phyloP scores from a whole-genome alignment of 768 basidiomycete species.

The Coprinopsis marcescibilis region DNA sequence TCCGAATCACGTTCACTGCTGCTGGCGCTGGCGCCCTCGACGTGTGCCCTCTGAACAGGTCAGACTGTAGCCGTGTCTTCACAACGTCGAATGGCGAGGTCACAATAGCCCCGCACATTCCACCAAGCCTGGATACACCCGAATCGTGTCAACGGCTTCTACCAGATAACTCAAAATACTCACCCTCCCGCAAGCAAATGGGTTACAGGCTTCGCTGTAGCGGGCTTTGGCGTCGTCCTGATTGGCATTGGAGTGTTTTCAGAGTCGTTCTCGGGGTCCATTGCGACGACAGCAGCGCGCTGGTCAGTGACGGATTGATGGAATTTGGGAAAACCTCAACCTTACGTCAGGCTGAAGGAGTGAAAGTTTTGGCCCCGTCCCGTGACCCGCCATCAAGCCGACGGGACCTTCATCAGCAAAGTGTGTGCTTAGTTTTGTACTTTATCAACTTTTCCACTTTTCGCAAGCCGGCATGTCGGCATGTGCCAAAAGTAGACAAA shows the following conservation, averaged over 20 bases:
- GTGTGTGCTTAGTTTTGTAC: no score
- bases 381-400: no score
- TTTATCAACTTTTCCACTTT: no score
- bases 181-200: constrained; percentile 88
- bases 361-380: no score
- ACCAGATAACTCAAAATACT: constrained; percentile 22
- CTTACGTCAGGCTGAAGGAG: no score
- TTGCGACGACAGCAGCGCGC: no score
- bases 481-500: no score
- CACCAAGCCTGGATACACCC: constrained; percentile 65
- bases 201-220: constrained; percentile 65
- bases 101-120: constrained; percentile 95
- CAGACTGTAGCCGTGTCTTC: constrained; percentile 93
- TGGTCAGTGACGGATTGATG: no score
- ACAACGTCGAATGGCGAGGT: constrained; percentile 98
- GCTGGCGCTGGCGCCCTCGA: constrained; percentile 27
- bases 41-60: constrained; percentile 50
- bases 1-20: constrained; percentile 29
- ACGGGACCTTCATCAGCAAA: no score
- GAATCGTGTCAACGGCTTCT: constrained; percentile 5
- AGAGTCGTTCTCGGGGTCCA: constrained; percentile 7
- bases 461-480: no score
- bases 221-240: constrained; percentile 10
- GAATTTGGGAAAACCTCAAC: no score
- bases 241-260: constrained; percentile 8